These are phyloP conservation scores for Prinsepia uniflora DNA, from an alignment of 306 rosid genomes.

Conservation along the genomic window DNA sequence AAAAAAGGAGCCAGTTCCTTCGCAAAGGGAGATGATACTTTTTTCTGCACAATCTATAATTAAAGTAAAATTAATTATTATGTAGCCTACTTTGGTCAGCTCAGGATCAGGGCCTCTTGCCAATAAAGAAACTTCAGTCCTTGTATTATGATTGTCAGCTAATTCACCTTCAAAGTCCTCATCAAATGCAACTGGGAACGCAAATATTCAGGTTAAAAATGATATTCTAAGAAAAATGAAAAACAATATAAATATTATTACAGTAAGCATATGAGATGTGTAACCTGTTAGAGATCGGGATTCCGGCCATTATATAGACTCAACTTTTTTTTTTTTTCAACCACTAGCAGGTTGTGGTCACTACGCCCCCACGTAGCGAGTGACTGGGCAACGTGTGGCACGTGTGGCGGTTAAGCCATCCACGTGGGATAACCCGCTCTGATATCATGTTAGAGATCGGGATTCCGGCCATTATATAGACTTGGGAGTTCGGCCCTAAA, in stretches of 20 bases:
- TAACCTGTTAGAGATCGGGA: no score
- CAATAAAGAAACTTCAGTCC: slow-evolving; percentile 68
- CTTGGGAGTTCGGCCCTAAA: no score
- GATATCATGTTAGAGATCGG: no score
- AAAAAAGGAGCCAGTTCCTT: background rate
- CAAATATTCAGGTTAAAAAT: slow-evolving; percentile 12
- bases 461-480: no score
- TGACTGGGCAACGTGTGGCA: no score
- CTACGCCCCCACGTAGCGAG: no score
- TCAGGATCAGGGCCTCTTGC: slow-evolving; percentile 73
- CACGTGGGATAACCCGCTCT: no score
- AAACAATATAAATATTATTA: slow-evolving; percentile 11
- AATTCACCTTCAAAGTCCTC: slow-evolving; percentile 97
- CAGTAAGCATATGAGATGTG: slow-evolving; percentile 1
- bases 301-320: no score
- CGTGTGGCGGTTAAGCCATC: no score
- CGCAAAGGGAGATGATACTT: background rate
- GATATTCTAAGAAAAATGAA: slow-evolving; percentile 19
- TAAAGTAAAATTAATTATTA: slow-evolving; percentile 18
- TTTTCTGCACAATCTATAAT: background rate
- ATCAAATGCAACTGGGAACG: slow-evolving; percentile 83
- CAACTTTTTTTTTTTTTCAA: no score
- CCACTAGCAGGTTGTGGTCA: no score
- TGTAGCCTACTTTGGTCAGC: slow-evolving; percentile 66
- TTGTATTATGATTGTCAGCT: slow-evolving; percentile 69